Conservation (phyloP, 192 early-diverging fungal species). For the Physocladia obscura region DNA sequence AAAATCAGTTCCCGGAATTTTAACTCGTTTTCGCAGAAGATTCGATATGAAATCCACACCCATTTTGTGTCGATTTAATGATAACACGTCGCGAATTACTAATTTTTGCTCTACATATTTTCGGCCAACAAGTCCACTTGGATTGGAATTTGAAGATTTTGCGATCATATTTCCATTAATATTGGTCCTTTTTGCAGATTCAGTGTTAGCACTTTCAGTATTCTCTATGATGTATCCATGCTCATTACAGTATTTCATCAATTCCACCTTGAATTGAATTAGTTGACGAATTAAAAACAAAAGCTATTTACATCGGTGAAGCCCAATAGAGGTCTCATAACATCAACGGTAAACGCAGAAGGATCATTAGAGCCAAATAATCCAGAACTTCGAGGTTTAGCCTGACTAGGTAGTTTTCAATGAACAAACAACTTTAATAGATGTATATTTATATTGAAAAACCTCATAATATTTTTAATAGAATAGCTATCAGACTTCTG, state of each 20-base stretch:
- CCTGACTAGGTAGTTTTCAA: too few species aligned
- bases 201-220: neutral
- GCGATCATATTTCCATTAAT: neutral
- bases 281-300: neutral
- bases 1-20: neutral
- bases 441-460: too few species aligned
- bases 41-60: neutral
- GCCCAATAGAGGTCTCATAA: neutral
- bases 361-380: conserved; percentile 16
- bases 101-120: neutral
- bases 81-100: neutral
- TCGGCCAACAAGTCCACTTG: neutral
- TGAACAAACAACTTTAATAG: too few species aligned
- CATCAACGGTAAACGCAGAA: conserved; percentile 14
- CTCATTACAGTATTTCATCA: neutral
- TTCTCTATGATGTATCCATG: neutral
- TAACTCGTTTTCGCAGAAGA: neutral
- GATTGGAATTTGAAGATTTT: neutral
- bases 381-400: conserved; percentile 3
- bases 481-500: too few species aligned
- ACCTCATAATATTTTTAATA: too few species aligned
- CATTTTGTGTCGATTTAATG: neutral
- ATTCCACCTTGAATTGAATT: neutral
- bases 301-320: conserved; percentile 8
- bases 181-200: neutral